Base-by-base conservation (phyloP, 73 alveolate species). In the Stentor roeselii region DNA sequence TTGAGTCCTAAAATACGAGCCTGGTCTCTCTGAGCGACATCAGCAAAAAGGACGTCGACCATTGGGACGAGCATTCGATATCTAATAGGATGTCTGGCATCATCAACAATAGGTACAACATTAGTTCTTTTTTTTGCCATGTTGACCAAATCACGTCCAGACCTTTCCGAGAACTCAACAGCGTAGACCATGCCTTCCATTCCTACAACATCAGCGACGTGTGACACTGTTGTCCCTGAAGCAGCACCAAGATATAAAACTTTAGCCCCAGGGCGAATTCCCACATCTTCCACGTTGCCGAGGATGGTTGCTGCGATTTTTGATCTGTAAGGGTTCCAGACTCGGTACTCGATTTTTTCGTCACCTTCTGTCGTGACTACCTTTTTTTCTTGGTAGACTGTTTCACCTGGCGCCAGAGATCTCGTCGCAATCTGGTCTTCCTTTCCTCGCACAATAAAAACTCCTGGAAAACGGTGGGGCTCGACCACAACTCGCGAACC, bases 291-390 rank as follows among this genome's bases (percentile, higher is more conserved):
- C 78, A 97, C 82, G 3, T 86, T 99, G 61, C 99, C 99, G 76
- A 96, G 92, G 60, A 97, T 94, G 82, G 98, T 95, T 27, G 99
- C 99, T 15, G 99, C 99, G 60, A 98, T 74, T 97, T 98, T 98
- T 21, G 99, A 98, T 86, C 99, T 93, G 93, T 96, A 98, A 3
- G 99, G 99, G 82, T 98, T 98, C 99, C 99, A 98, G 75, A 98
- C 99, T 76, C 99, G 92, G 88, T 98, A 98, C 90, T 97, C 99
- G 21, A 92, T 92, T 88, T 98, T 97, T 59, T 91, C 95, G 37
- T 90, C 96, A 3, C 84, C 84, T n/a, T 78, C 89, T 60, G 41
- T 50, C 2, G n/a, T 61, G 30, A 31, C 27, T 37, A 82, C 32
- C 41, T 83, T 78, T 88, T 93, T 93, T 78, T 92, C 98, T 67